Evolutionary conservation across 106 monocot genomes (phyloP).

Genomic region (Apostasia ramifera): DNA sequence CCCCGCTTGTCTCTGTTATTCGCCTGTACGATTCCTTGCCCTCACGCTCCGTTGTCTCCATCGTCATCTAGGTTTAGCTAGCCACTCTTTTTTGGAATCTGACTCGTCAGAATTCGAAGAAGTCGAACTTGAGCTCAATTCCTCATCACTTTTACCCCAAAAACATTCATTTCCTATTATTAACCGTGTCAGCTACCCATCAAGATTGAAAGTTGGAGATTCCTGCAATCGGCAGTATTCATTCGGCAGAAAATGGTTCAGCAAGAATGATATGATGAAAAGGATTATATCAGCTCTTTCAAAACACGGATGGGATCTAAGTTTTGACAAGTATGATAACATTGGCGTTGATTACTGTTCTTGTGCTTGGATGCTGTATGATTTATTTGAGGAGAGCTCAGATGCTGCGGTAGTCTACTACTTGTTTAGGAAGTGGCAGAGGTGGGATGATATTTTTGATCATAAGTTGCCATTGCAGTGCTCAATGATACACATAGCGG

Average conservation of each 20-base stretch:
- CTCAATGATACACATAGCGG: constrained; percentile 37
- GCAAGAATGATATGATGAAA: not conserved
- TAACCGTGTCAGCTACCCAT: not conserved
- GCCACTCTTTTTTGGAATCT: constrained; percentile 1
- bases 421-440: constrained; percentile 28
- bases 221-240: not conserved
- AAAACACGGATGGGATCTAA: constrained; percentile 10
- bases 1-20: not conserved
- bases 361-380: constrained; percentile 13
- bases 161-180: not conserved
- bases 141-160: not conserved
- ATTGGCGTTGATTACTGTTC: constrained; percentile 11
- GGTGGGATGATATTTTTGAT: constrained; percentile 3
- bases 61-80: constrained; percentile 9
- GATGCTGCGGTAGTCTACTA: constrained; percentile 36
- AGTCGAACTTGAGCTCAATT: not conserved
- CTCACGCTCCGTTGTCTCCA: constrained; percentile 4
- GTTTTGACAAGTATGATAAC: not conserved
- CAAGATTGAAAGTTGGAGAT: not conserved
- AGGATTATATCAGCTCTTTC: constrained; percentile 3
- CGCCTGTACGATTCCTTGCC: not conserved
- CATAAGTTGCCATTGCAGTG: constrained; percentile 20
- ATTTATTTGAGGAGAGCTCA: constrained; percentile 24
- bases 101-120: constrained; percentile 1
- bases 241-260: not conserved